Evolutionary conservation across 345 rosid species (phyloP).

Genomic region (Lumnitzera littorea): DNA sequence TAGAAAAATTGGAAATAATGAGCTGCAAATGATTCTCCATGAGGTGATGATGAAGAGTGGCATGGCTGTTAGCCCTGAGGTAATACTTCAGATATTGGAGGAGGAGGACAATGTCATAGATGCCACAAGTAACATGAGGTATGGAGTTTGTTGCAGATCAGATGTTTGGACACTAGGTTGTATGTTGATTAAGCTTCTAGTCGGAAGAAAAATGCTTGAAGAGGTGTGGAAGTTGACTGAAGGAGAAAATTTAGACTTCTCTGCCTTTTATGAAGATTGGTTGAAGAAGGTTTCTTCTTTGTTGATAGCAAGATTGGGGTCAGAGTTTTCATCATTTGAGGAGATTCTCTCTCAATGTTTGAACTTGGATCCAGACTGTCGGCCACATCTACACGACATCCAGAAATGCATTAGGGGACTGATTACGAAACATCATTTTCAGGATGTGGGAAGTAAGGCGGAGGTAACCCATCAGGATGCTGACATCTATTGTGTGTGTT

Average conservation of each 20-base stretch:
- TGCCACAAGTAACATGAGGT: slow-evolving; percentile 10
- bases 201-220: slow-evolving; percentile 37
- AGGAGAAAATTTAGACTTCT: slow-evolving; percentile 21
- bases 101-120: slow-evolving; percentile 21
- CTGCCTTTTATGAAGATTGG: slow-evolving; percentile 24
- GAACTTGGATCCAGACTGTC: slow-evolving; percentile 44
- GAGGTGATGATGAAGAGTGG: slow-evolving; percentile 24
- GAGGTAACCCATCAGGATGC: slow-evolving; percentile 17
- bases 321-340: slow-evolving; percentile 27
- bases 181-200: slow-evolving; percentile 44
- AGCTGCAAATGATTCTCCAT: slow-evolving; percentile 18
- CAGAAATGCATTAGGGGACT: slow-evolving; percentile 63
- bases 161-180: slow-evolving; percentile 79
- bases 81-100: slow-evolving; percentile 42
- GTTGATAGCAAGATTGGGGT: slow-evolving; percentile 27
- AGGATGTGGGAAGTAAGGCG: slow-evolving; percentile 20
- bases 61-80: slow-evolving; percentile 56
- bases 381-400: slow-evolving; percentile 49
- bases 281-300: slow-evolving; percentile 29
- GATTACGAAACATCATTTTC: slow-evolving; percentile 27
- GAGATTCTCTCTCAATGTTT: slow-evolving; percentile 45
- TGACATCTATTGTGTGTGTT: slow-evolving; percentile 33
- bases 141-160: slow-evolving; percentile 29
- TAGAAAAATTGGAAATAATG: slow-evolving; percentile 24
- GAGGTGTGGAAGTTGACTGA: slow-evolving; percentile 22